A percentile compares a stretch with the other conserved stretches of the same genome.
Evolutionary conservation across 495 filamentous ascomycete species (phyloP).

Genomic region (Penicillium ochrochloron): DNA sequence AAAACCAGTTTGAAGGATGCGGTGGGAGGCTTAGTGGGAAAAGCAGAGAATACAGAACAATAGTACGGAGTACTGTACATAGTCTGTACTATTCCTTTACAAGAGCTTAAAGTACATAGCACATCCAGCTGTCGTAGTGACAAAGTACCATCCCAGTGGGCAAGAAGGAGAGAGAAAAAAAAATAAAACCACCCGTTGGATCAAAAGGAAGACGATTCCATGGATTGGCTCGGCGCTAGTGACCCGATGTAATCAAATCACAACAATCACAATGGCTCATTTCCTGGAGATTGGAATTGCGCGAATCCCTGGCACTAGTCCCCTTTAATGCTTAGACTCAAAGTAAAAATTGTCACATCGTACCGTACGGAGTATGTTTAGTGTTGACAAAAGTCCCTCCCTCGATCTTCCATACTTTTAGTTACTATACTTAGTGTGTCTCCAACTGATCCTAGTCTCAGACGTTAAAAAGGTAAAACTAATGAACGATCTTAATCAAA

Average conservation of each 20-base stretch:
- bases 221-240: slow-evolving; percentile 35
- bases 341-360: slow-evolving; percentile 6
- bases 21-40: slow-evolving; percentile 14
- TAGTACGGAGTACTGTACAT: neutral
- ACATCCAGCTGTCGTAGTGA: neutral
- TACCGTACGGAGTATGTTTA: neutral
- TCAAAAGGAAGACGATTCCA: slow-evolving; percentile 17
- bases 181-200: neutral
- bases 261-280: slow-evolving; percentile 25
- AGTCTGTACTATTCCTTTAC: neutral
- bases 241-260: slow-evolving; percentile 33
- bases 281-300: slow-evolving; percentile 17
- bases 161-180: neutral
- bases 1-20: slow-evolving; percentile 31
- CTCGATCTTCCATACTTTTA: neutral
- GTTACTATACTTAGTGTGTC: neutral
- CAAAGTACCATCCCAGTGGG: neutral
- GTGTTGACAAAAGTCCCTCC: neutral
- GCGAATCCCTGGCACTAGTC: slow-evolving; percentile 15
- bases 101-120: neutral
- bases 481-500: slow-evolving; percentile 1
- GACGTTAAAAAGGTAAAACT: neutral
- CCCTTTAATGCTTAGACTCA: slow-evolving; percentile 4
- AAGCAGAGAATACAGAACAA: neutral
- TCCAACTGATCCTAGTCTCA: too few species aligned